These are phyloP conservation scores for Pleurotus citrinopileatus DNA, from an alignment of 768 basidiomycete species.

Conservation along the genomic window DNA sequence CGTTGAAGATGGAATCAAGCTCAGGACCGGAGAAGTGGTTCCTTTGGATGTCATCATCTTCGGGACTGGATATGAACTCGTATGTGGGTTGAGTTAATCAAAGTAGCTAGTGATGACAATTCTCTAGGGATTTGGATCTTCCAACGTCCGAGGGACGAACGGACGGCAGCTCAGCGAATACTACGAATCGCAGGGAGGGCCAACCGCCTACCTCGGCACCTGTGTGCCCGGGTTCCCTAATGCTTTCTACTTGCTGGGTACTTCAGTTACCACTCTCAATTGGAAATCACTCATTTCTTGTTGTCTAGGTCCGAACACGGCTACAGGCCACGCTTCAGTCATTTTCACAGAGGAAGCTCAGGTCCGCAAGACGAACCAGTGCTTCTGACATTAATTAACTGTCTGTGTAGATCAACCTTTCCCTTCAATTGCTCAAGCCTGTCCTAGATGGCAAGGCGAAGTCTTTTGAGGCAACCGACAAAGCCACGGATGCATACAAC, in stretches of 20 bases:
- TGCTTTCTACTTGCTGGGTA: constrained; percentile 46
- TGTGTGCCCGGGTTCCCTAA: constrained; percentile 58
- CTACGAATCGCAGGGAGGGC: constrained; percentile 44
- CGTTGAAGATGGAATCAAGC: constrained; percentile 46
- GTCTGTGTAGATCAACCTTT: constrained; percentile 40
- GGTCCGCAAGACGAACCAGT: constrained; percentile 26
- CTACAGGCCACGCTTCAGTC: constrained; percentile 55
- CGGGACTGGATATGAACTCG: constrained; percentile 51
- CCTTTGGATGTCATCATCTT: constrained; percentile 57
- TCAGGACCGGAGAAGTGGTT: constrained; percentile 46
- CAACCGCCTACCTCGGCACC: constrained; percentile 51
- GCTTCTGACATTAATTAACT: constrained; percentile 13
- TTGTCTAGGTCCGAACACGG: constrained; percentile 49
- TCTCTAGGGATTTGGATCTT: constrained; percentile 31
- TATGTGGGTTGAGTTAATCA: constrained; percentile 21
- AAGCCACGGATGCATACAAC: constrained; percentile 49
- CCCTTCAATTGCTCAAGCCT: constrained; percentile 49
- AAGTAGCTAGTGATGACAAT: not conserved
- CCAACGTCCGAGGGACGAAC: constrained; percentile 39
- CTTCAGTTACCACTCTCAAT: constrained; percentile 16
- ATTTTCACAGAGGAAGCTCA: constrained; percentile 56
- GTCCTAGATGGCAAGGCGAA: constrained; percentile 44
- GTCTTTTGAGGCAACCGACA: constrained; percentile 46
- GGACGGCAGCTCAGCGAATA: constrained; percentile 42
- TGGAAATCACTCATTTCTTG: not conserved